Base-by-base conservation (phyloP, 192 early-diverging fungal genomes). In the Linnemannia zychae region DNA sequence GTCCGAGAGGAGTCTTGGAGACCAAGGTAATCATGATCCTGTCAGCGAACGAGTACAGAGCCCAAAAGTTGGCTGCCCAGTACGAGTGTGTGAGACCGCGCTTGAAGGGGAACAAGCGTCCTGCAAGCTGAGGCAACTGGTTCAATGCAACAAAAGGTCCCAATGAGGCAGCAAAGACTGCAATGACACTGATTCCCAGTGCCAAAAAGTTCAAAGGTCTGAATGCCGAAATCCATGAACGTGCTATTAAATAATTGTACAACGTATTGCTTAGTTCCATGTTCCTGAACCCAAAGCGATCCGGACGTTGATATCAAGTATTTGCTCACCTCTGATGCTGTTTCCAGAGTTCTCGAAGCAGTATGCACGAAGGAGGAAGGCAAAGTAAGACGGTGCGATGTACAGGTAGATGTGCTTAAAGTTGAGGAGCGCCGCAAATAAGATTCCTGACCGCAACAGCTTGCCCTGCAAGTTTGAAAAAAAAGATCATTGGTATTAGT, bases 21-120 rank as follows among this genome's bases (percentile, higher is more conserved):
- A 81, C 82, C 90, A 93, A 76, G 47, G 91, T 69, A 66, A 95
- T 91, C 50, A 97, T 86, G 15, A 91, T 53, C 16, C 98, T 93
- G 86, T 99, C 98, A 1, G 84, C 76, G 44, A 93, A 92, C 5
- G 94, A 93, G 81, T 98, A 99, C 65, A 99, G 87, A 1, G 97
- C 97, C 98, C 98, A 99, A 87, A 97, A 93, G 81, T 99, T 99
- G 18, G 97, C 97, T 3, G 98, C 98, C 97, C 97, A 99, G 83
- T 94, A 98, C 12, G 97, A 97, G 76, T 99, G 98, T 87, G 94
- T 96, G 16, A 99, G 91, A 18, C 98, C 98, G n/a, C 98, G 92
- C 86, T 96, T 97, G 88, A 99, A 99, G 15, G 97, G 97, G 85
- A 99, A 99, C 47, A 99, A 90, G 2, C 98, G 93, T 28, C 90